Conservation (phyloP, 768 basidiomycete species). For the Kwoniella botswanensis region DNA sequence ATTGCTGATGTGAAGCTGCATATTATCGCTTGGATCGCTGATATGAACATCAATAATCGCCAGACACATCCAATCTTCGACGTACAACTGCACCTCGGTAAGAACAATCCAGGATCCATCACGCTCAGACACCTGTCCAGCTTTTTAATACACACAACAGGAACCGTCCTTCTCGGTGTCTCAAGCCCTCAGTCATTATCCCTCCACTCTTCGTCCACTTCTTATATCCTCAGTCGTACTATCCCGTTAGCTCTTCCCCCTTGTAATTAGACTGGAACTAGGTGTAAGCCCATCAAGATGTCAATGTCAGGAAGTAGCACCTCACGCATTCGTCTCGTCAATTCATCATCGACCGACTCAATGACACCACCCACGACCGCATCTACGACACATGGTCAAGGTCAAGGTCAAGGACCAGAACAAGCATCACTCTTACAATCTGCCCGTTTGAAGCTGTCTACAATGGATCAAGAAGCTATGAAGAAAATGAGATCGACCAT, state of each 20-base stretch:
- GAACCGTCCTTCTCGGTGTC: neutral
- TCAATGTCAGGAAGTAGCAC: neutral
- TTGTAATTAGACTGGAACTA: no score
- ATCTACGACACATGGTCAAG: neutral
- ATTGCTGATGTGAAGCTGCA: no score
- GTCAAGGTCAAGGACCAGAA: slow-evolving; percentile 2
- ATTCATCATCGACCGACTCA: neutral
- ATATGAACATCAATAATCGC: neutral
- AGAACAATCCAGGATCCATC: neutral
- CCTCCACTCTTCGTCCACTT: neutral
- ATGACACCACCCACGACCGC: neutral
- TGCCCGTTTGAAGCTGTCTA: slow-evolving; percentile 37
- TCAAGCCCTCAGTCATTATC: neutral
- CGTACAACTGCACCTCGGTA: neutral
- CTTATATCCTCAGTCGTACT: neutral
- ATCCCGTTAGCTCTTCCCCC: neutral
- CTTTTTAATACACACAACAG: neutral
- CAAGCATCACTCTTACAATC: slow-evolving; percentile 31
- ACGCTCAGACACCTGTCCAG: neutral
- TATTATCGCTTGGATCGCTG: neutral
- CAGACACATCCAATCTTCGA: neutral
- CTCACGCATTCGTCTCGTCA: neutral
- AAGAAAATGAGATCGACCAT: slow-evolving; percentile 35
- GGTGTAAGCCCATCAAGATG: neutral
- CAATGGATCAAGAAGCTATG: slow-evolving; percentile 49